Evolutionary conservation across 2,329 filamentous ascomycete species (phyloP).

Genomic region (Colletotrichum sidae): DNA sequence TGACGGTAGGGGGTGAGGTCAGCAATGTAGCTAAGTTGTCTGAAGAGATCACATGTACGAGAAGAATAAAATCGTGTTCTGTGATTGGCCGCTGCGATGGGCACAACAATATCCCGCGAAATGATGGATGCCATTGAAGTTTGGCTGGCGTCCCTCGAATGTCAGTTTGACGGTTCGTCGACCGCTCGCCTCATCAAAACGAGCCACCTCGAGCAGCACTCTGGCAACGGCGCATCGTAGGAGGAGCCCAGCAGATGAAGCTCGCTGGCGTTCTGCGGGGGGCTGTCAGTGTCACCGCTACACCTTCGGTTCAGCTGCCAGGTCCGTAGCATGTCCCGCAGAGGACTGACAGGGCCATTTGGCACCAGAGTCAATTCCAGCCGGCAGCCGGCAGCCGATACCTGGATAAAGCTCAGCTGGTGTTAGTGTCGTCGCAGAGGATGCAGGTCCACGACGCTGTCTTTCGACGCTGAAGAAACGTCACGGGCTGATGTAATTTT

Average conservation of each 20-base stretch:
- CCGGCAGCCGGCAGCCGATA: neutral
- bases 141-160: constrained; percentile 16
- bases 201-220: neutral
- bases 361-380: neutral
- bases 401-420: constrained; percentile 4
- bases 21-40: constrained; percentile 11
- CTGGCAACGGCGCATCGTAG: neutral
- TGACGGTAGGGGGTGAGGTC: constrained; percentile 19
- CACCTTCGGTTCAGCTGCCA: constrained; percentile 23
- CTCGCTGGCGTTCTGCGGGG: neutral
- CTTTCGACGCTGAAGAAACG: constrained; percentile 13
- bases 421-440: constrained; percentile 3
- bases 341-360: constrained; percentile 12
- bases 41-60: constrained; percentile 25
- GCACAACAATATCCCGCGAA: constrained; percentile 35
- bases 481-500: too few relatives aligned
- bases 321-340: constrained; percentile 13
- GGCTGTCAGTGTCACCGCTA: constrained; percentile 18
- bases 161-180: neutral
- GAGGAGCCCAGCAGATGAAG: neutral
- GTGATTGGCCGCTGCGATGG: constrained; percentile 18
- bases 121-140: constrained; percentile 20
- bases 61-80: neutral
- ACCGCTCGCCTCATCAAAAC: constrained; percentile 4
- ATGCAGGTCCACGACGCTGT: constrained; percentile 11